A percentile compares a stretch with the other conserved stretches of the same genome.
Conservation (phyloP, 2,329 filamentous ascomycete genomes). For the Alternaria gaisen region DNA sequence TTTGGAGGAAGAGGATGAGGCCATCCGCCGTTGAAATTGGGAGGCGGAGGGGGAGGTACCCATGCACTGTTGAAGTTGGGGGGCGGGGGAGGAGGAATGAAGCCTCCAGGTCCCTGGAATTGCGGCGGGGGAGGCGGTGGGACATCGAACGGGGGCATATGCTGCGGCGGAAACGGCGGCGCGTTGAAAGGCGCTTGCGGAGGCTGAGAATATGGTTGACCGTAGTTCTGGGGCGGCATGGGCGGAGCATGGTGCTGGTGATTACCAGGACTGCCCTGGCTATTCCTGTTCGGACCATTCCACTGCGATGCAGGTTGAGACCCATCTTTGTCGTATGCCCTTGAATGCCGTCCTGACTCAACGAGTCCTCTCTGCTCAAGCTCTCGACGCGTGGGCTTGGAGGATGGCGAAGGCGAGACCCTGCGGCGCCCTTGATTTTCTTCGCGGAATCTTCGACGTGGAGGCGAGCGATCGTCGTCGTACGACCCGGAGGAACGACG, state of each 20-base stretch:
- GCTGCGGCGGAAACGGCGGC: conserved; percentile 30
- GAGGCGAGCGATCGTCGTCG: conserved; percentile 15
- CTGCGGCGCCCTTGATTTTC: conserved; percentile 20
- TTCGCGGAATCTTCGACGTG: conserved; percentile 26
- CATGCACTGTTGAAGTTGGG: conserved; percentile 35
- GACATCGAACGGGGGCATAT: conserved; percentile 23
- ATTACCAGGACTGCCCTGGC: conserved; percentile 12
- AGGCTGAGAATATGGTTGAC: conserved; percentile 19
- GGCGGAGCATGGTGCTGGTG: conserved; percentile 18
- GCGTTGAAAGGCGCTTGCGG: conserved; percentile 26
- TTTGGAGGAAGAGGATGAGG: conserved; percentile 28
- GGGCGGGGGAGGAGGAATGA: conserved; percentile 37
- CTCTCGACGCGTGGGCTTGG: not conserved
- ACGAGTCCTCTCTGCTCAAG: conserved; percentile 18
- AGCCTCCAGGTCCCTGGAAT: conserved; percentile 26
- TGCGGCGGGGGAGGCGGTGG: conserved; percentile 33
- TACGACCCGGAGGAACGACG: conserved; percentile 27
- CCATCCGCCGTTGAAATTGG: conserved; percentile 35
- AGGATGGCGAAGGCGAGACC: conserved; percentile 14
- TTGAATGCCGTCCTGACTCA: conserved; percentile 18
- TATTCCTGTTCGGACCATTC: conserved; percentile 14
- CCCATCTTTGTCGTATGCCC: conserved; percentile 13
- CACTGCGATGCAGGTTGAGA: conserved; percentile 23
- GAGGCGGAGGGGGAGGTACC: conserved; percentile 28
- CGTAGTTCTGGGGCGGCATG: conserved; percentile 12